Base-by-base conservation (phyloP, 2,329 filamentous ascomycete species). In the Ceratocystis cubensis region DNA sequence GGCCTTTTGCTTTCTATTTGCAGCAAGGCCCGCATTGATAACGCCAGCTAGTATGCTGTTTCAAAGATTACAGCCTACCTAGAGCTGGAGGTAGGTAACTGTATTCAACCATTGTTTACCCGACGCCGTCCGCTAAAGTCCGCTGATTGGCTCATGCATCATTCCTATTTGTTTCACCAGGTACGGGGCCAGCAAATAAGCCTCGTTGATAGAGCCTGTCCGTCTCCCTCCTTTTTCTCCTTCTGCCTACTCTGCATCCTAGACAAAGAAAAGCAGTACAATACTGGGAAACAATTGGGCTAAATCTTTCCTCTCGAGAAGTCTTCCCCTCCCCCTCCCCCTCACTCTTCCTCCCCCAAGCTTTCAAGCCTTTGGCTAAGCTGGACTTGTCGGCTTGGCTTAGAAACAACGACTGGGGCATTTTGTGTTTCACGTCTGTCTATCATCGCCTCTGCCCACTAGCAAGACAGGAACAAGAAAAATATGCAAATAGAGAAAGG, bases 341-440 rank as follows among this genome's bases (percentile, higher is more conserved):
- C 22, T 37, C 33, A 10, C 33, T 37, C 33, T 15, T 41, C 37
- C 10, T 41, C 15, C 8, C 3, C 48, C 7, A 53, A 17, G 22
- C 20, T 53, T 53, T 20, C 22, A 37, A 59, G 8, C 28, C 13
- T 33, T 7, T 7, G 13, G 53, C 28, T 5, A 59, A 59, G 53
- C 53, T 17, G 15, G 28, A 30, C 53, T 59, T 33, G 10, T 8
- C 33, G 17, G 25, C 56, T 37, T 59, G n/a, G 30, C 25, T 25
- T 59, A 59, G 56, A 59, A 59, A 59, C 56, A 59, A 46, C 6
- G 37, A 46, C 44, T 46, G 37, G 61, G 20, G 20, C 61, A 63
- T 15, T 45, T 13, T 17, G 37, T 46, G 37, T 63, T 63, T 46
- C 33, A 63, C 33, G n/a, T 63, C 57, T 61, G 15, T 61, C 57